Evolutionary conservation across 78 protist species (phyloP).

Genomic region (Mastigamoeba balamuthi): DNA sequence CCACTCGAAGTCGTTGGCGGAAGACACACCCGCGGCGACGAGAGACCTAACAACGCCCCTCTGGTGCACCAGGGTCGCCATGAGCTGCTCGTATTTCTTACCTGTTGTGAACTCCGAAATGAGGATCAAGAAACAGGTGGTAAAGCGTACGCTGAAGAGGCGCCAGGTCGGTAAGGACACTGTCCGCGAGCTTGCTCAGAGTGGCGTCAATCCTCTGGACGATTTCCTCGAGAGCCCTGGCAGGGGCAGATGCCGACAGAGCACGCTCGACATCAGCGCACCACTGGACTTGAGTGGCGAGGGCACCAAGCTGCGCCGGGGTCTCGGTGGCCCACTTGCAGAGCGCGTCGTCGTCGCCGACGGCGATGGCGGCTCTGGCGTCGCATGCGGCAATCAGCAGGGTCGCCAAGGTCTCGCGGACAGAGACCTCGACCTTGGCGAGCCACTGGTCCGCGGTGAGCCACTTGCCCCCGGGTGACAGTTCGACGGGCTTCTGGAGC

Average conservation of each 20-base stretch:
- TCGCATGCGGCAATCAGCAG: constrained; percentile 20
- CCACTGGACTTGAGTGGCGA: constrained; percentile 49
- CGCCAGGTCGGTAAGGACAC: constrained; percentile 45
- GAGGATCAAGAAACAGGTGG: neutral
- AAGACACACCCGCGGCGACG: neutral
- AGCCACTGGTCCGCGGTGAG: constrained; percentile 80
- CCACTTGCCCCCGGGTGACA: constrained; percentile 3
- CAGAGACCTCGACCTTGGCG: constrained; percentile 44
- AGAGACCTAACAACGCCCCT: constrained; percentile 71
- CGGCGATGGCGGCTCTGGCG: neutral
- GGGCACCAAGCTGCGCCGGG: constrained; percentile 70
- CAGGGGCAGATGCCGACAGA: too few relatives aligned
- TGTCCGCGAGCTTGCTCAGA: constrained; percentile 59
- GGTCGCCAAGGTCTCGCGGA: constrained; percentile 51
- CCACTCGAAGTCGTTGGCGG: constrained; percentile 78
- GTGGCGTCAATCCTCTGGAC: constrained; percentile 1
- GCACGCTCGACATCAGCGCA: constrained; percentile 1
- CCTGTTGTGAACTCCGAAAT: constrained; percentile 14
- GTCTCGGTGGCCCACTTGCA: constrained; percentile 53
- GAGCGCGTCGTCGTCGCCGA: neutral
- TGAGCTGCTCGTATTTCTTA: constrained; percentile 80
- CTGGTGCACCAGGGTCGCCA: constrained; percentile 89
- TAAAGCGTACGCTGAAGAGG: neutral
- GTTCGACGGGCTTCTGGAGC: constrained; percentile 55
- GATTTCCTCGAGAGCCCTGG: neutral